These are phyloP conservation scores for Podospora sp. DNA, from an alignment of 495 filamentous ascomycete genomes.

Conservation along the genomic window DNA sequence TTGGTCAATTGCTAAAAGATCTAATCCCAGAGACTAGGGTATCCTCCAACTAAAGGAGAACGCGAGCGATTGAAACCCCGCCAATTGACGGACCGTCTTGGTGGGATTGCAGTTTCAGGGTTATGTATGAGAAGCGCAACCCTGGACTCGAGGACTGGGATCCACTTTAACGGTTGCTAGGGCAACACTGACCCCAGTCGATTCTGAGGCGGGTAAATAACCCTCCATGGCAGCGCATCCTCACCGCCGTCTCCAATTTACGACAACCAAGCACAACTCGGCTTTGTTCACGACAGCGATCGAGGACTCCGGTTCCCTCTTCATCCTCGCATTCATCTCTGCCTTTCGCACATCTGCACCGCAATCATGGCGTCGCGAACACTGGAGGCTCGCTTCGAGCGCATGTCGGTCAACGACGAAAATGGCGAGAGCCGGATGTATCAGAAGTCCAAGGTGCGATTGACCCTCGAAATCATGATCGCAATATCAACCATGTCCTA, in stretches of 20 bases:
- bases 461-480: background rate
- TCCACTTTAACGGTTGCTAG: conserved; percentile 32
- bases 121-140: background rate
- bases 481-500: conserved; percentile 25
- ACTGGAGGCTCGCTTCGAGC: conserved; percentile 80
- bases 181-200: conserved; percentile 21
- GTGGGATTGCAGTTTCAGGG: conserved; percentile 3
- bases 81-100: too few species aligned
- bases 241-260: conserved; percentile 12
- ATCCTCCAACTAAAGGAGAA: background rate
- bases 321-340: background rate
- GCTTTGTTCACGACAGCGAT: conserved; percentile 9
- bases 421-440: conserved; percentile 58
- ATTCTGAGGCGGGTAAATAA: conserved; percentile 19
- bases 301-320: background rate
- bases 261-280: conserved; percentile 16
- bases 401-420: conserved; percentile 79
- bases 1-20: too few species aligned
- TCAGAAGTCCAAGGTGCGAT: conserved; percentile 69
- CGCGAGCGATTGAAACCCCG: background rate
- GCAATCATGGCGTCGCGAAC: conserved; percentile 51
- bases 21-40: too few species aligned
- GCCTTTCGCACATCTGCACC: conserved; percentile 3
- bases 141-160: too few species aligned
- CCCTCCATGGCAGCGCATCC: conserved; percentile 10